phyloP scores from a whole-genome alignment of 1,139 yeast species.

The Sugiyamaella neomexicana region DNA sequence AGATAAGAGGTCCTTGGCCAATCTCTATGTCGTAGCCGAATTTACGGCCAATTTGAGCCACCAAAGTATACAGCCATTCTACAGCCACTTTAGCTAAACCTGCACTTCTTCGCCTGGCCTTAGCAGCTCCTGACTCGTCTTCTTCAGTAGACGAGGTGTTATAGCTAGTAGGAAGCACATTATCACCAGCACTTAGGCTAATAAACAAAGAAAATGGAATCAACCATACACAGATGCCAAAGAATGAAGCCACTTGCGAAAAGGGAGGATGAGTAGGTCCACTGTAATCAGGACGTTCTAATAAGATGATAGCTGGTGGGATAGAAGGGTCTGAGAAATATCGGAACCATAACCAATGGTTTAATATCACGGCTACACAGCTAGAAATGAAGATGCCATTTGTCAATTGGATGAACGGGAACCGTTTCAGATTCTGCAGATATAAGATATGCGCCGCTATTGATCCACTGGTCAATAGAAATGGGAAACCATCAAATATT shows the following conservation, averaged over 20 bases:
- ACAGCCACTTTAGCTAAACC: conserved; percentile 69
- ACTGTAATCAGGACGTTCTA: conserved; percentile 37
- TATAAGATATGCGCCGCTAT: conserved; percentile 70
- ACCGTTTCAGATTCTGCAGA: conserved; percentile 69
- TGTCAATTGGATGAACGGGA: conserved; percentile 78
- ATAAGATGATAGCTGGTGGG: conserved; percentile 45
- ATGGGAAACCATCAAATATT: conserved; percentile 77
- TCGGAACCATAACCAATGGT: conserved; percentile 89
- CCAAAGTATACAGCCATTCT: conserved; percentile 51
- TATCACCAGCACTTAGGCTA: conserved; percentile 89
- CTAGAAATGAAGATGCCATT: conserved; percentile 69
- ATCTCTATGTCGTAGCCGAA: conserved; percentile 56
- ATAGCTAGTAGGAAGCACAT: conserved; percentile 61
- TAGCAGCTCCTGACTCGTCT: conserved; percentile 38
- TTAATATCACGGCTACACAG: conserved; percentile 69
- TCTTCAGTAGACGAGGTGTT: conserved; percentile 22
- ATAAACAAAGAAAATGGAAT: conserved; percentile 92
- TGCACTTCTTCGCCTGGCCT: conserved; percentile 44
- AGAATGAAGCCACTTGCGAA: conserved; percentile 87
- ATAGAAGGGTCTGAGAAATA: conserved; percentile 71
- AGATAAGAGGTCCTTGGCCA: conserved; percentile 21
- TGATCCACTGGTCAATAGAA: conserved; percentile 62
- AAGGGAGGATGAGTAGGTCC: conserved; percentile 75
- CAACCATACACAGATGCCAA: conserved; percentile 92
- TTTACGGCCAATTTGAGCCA: conserved; percentile 51